phyloP scores from a whole-genome alignment of 2,329 filamentous ascomycete genomes.

The Fusarium nygamai region DNA sequence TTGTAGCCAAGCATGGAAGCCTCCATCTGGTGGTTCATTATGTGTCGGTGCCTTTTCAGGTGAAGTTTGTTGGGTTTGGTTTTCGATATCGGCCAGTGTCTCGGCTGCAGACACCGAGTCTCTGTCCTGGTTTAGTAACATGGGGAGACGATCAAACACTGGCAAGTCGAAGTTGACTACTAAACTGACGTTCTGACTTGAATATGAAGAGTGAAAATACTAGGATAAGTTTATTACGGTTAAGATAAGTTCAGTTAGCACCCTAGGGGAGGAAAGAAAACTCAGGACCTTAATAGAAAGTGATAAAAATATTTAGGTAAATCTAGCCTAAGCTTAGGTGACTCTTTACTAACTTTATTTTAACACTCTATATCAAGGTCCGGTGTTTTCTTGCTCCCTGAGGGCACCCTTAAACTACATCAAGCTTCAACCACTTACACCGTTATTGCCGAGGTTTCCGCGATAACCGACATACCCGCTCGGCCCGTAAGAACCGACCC shows the following conservation, averaged over 20 bases:
- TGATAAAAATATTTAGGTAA: no score
- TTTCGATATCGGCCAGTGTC: constrained; percentile 14
- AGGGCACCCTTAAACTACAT: no score
- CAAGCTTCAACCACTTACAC: neutral
- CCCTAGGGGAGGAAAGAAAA: no score
- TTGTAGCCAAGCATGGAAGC: constrained; percentile 46
- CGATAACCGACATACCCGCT: constrained; percentile 17
- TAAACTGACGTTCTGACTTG: rapidly evolving
- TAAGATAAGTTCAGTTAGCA: neutral
- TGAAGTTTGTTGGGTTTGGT: neutral
- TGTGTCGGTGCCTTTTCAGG: neutral
- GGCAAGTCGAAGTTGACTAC: neutral
- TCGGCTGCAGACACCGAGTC: neutral
- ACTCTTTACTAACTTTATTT: no score
- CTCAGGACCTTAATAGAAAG: no score
- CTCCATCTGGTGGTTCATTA: constrained; percentile 27
- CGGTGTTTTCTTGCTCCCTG: no score
- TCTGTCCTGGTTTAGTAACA: neutral
- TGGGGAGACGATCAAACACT: neutral
- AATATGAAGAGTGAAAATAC: neutral
- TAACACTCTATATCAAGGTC: no score
- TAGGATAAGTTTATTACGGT: no score
- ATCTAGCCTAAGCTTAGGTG: no score
- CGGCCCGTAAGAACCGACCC: constrained; percentile 25
- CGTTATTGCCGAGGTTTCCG: constrained; percentile 2